Percentiles rank a stretch among this genome's conserved stretches.
Evolutionary conservation across 176 grass and related monocot genomes (phyloP).

Genomic region (Triticum urartu): DNA sequence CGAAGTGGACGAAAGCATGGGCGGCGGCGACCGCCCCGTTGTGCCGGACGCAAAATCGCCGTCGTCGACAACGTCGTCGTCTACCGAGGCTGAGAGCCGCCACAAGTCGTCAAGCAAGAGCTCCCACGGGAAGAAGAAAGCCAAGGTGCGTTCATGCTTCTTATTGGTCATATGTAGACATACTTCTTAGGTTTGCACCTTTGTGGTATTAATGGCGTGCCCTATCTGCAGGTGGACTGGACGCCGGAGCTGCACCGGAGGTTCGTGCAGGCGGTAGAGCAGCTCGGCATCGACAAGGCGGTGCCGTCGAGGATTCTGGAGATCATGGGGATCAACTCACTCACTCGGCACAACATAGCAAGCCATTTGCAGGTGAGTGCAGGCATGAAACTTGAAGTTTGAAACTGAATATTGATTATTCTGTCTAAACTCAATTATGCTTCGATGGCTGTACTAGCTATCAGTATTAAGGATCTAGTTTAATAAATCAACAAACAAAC

Average conservation of each 20-base stretch:
- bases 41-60: slow-evolving; percentile 43
- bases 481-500: not conserved
- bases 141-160: slow-evolving; percentile 51
- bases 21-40: not conserved
- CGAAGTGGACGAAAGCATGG: slow-evolving; percentile 12
- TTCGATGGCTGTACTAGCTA: not conserved
- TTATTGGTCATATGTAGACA: not conserved
- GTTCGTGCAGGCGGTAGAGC: slow-evolving; percentile 87
- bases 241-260: slow-evolving; percentile 88
- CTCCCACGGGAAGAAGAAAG: slow-evolving; percentile 81
- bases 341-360: slow-evolving; percentile 92
- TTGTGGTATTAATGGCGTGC: not conserved
- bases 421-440: not conserved
- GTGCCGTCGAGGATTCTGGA: slow-evolving; percentile 96
- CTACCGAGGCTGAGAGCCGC: slow-evolving; percentile 37
- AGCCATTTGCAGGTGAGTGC: slow-evolving; percentile 79
- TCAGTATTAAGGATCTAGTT: not conserved
- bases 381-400: not conserved
- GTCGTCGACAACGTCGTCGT: slow-evolving; percentile 37
- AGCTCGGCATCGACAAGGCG: slow-evolving; percentile 87
- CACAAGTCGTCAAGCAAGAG: slow-evolving; percentile 47
- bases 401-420: not conserved
- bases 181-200: too few relatives aligned
- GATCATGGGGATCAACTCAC: slow-evolving; percentile 82
- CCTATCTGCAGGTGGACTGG: slow-evolving; percentile 74